Conservation (phyloP, 148 eudicot genomes). For the Rhododendron henanense region DNA sequence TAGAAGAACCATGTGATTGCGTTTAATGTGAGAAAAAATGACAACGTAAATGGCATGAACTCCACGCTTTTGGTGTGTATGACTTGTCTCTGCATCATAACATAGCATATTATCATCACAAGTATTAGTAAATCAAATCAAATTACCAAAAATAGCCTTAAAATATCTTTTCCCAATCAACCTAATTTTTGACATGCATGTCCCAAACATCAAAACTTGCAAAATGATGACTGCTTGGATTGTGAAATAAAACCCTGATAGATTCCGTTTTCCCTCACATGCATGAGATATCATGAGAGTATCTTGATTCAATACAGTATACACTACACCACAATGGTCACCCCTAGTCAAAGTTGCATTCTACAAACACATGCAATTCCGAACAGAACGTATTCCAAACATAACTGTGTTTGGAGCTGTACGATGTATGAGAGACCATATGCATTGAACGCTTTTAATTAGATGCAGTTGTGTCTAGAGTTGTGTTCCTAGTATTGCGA, state of each 20-base stretch:
- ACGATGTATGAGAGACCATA: too few species aligned
- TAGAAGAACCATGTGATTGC: constrained; percentile 77
- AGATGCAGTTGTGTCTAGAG: not conserved
- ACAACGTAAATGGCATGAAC: constrained; percentile 76
- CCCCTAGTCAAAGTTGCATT: not conserved
- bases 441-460: too few species aligned
- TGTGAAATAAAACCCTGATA: too few species aligned
- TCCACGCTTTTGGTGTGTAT: constrained; percentile 71
- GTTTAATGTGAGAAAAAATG: constrained; percentile 61
- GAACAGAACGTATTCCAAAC: too few species aligned
- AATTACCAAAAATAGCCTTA: not conserved
- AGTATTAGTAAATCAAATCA: too few species aligned
- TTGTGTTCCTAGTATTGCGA: not conserved
- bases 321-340: not conserved
- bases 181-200: too few species aligned
- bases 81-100: constrained; percentile 54
- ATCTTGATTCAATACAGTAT: too few species aligned
- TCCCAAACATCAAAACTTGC: not conserved
- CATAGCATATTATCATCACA: not conserved
- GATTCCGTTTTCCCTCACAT: not conserved
- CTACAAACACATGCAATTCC: too few species aligned
- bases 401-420: not conserved
- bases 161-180: too few species aligned
- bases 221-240: too few species aligned
- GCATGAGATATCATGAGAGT: not conserved